Evolutionary conservation across 208 protist species (phyloP), one percentile per base, ranked within the genome.

Genomic region (Crithidia fasciculata): DNA sequence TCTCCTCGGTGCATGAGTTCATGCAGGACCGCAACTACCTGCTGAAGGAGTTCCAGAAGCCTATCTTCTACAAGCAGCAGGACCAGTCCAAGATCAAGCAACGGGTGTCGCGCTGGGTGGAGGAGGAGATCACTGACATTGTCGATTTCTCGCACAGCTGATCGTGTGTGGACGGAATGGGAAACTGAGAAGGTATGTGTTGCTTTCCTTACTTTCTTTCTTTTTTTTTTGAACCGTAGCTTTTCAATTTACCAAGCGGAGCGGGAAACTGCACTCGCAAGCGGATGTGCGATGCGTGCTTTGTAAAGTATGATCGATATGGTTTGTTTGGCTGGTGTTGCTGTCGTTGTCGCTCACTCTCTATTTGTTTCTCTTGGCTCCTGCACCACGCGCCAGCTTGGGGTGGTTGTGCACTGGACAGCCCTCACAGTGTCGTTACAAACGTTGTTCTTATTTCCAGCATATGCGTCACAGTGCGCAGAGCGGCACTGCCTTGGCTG

Each of bases 51-150:
- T 93, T 91, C 65, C 82, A 84, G 59, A 64, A 87, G 62, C 92
- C 92, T 2, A 68, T 90, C 45, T 96, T 94, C 70, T 96, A 91
- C 85, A 93, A 93, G 74, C 88, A 86, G 77, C 89, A 94, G 76
- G 89, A 96, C 69, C 78, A 86, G 62, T 62, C 77, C 28, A 91
- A 90, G 78, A 83, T 94, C 18, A 85, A 85, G 79, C 78, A 86
- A 72, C 77, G 82, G 41, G 84, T 96, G 19, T 78, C 76, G 19
- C 76, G 85, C 45, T 96, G 92, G 92, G 56, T 80, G 18, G 81
- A 72, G 13, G 69, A 85, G 40, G 92, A 90, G 49, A 84, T 92
- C 59, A 96, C 88, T 7, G 89, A 94, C 64, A 74, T 92, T 47
- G 78, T 88, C 8, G 89, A 94, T 73, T 96, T 96, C 74, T 91